phyloP scores from a whole-genome alignment of 176 grass and related monocot genomes.

The Coix lacrymajobi region DNA sequence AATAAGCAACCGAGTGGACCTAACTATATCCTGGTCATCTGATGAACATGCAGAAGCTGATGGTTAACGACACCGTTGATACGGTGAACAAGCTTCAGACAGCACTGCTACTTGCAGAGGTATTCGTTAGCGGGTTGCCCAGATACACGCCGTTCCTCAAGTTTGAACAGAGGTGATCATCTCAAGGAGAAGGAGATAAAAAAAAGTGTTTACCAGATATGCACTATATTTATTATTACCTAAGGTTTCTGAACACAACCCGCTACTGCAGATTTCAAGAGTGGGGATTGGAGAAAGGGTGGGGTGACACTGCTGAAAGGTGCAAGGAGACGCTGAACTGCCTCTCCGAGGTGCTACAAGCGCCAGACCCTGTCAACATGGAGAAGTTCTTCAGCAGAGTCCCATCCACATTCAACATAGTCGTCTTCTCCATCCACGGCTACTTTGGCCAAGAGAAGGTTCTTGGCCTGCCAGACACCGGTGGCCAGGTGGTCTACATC shows the following conservation, averaged over 20 bases:
- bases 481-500: constrained; percentile 98
- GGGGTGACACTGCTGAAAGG: constrained; percentile 78
- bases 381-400: constrained; percentile 87
- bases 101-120: constrained; percentile 81
- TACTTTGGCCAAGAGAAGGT: constrained; percentile 97
- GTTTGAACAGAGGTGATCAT: constrained; percentile 81
- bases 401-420: constrained; percentile 71
- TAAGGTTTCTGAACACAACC: constrained; percentile 3
- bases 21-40: not conserved
- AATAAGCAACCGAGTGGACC: not conserved
- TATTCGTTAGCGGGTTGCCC: constrained; percentile 58
- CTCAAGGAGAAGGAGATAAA: not conserved
- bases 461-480: constrained; percentile 96
- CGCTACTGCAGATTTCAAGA: constrained; percentile 72
- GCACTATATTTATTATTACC: not conserved
- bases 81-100: constrained; percentile 89
- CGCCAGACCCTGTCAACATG: constrained; percentile 82
- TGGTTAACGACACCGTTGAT: constrained; percentile 68
- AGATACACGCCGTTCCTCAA: constrained; percentile 71
- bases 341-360: constrained; percentile 95
- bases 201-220: not conserved
- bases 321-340: constrained; percentile 79
- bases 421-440: constrained; percentile 88
- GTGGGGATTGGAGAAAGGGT: constrained; percentile 96
- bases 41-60: constrained; percentile 69